These are phyloP conservation scores for Brassica rapa DNA, from an alignment of 345 rosid species.

Conservation along the genomic window DNA sequence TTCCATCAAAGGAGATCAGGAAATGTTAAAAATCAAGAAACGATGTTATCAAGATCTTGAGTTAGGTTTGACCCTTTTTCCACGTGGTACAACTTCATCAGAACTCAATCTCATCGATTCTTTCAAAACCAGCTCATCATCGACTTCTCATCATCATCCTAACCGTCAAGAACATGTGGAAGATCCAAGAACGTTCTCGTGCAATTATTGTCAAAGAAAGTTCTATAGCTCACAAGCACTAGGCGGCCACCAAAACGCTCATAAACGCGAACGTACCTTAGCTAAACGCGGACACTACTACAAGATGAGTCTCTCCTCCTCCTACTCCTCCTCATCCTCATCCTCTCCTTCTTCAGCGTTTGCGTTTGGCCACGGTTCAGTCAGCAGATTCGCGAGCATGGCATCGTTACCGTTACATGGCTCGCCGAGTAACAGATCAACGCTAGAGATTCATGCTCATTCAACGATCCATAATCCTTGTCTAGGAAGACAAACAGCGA, in stretches of 20 bases:
- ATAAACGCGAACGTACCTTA: conserved; percentile 82
- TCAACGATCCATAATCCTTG: conserved; percentile 66
- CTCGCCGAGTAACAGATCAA: conserved; percentile 43
- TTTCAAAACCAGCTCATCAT: conserved; percentile 38
- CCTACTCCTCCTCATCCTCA: background rate
- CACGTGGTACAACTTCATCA: conserved; percentile 38
- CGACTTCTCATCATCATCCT: conserved; percentile 18
- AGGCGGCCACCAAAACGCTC: conserved; percentile 97
- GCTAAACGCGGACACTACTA: conserved; percentile 70
- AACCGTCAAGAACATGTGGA: conserved; percentile 12
- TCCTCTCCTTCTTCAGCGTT: conserved; percentile 43
- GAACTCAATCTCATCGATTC: conserved; percentile 57
- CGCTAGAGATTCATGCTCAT: conserved; percentile 70
- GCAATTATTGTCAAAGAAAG: conserved; percentile 90
- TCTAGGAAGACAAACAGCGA: conserved; percentile 36
- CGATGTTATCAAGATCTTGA: conserved; percentile 39
- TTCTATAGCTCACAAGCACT: conserved; percentile 95
- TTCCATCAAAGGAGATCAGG: conserved; percentile 17
- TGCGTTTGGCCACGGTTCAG: conserved; percentile 41
- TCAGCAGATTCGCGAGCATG: conserved; percentile 55
- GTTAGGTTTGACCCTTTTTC: conserved; percentile 66
- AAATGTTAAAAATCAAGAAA: conserved; percentile 23
- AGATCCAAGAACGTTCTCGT: conserved; percentile 70
- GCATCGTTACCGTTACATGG: conserved; percentile 81
- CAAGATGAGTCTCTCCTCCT: conserved; percentile 28